Base-by-base conservation (phyloP, 805 yeast genomes). In the Zygosaccharomyces gambellarensis region DNA sequence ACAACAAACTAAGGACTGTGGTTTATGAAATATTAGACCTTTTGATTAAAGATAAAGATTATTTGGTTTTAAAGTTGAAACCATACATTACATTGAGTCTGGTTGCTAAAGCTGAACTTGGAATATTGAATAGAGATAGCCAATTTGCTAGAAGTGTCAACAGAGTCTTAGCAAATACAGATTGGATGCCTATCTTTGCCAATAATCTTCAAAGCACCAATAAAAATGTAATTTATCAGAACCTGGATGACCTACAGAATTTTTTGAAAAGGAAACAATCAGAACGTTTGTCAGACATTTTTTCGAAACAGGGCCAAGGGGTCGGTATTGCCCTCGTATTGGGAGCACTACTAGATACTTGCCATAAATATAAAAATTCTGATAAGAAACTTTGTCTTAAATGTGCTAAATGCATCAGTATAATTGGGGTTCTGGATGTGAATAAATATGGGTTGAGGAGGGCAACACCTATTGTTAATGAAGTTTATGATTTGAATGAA, bases 381-480 rank as follows among this genome's bases (percentile, higher is more conserved):
- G 74, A 75, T 54, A 67, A 71, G 8, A 69, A 70, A 0, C 75
- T 90, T 6, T 74, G 88, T 2, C 69, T 71, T 3, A 73, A 78
- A 39, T 80, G 92, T 59, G 81, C 95, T 0, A 75, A 75, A 45
- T 86, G 89, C 29, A 70, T 94, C 8, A 83, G 96, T 1, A 66
- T 81, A 22, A 73, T 94, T 38, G 98, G 98, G 0, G 80, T 89
- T 0, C 61, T 87, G 9, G 96, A 89, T 61, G 70, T 82, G 4
- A 78, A 82, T 43, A 76, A 77, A 51, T 76, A 82, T 51, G 78
- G 76, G 53, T 59, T 68, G 10, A 63, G 64, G 17, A 56, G 64
- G 44, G 48, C 53, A 47, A 59, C 67, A 2, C 36, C 52, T 42
- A 70, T 67, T 25, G 72, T 71, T 48, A 49, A 84, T 2, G 68